Percentiles rank a stretch among this genome's conserved stretches.
These are phyloP conservation scores for Logfia minima DNA, from an alignment of 129 eudicot genomes.

Conservation along the genomic window DNA sequence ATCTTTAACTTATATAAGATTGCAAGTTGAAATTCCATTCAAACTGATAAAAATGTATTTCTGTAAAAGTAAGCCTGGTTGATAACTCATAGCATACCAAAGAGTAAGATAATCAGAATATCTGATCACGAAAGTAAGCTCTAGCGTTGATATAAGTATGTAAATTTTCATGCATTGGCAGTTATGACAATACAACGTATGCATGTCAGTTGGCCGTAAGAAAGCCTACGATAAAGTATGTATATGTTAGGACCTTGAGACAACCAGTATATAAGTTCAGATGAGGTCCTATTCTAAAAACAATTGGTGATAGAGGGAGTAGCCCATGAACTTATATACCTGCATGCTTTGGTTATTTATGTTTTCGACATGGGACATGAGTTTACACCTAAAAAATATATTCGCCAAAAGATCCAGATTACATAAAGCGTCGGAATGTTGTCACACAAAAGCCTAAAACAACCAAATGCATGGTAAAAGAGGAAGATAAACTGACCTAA, in stretches of 20 bases:
- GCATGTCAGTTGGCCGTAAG: no score
- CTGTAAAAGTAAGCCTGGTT: no score
- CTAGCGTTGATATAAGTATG: neutral
- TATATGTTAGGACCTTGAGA: no score
- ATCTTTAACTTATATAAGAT: neutral
- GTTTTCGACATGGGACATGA: neutral
- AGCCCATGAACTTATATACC: no score
- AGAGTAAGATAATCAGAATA: no score
- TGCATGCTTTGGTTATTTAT: no score
- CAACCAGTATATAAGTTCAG: neutral
- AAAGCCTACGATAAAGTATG: no score
- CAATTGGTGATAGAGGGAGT: no score
- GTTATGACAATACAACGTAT: neutral
- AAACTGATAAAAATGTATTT: no score
- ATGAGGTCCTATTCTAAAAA: neutral
- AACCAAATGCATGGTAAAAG: constrained; percentile 15
- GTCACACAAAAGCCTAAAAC: neutral
- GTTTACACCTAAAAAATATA: neutral
- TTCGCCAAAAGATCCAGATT: neutral
- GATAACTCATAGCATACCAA: no score
- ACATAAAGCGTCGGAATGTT: neutral
- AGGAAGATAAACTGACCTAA: constrained; percentile 52
- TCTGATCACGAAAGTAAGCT: neutral
- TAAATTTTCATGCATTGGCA: neutral
- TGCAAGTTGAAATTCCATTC: neutral